Base-by-base conservation (phyloP, 768 basidiomycete genomes). In the Termitomyces sp. region DNA sequence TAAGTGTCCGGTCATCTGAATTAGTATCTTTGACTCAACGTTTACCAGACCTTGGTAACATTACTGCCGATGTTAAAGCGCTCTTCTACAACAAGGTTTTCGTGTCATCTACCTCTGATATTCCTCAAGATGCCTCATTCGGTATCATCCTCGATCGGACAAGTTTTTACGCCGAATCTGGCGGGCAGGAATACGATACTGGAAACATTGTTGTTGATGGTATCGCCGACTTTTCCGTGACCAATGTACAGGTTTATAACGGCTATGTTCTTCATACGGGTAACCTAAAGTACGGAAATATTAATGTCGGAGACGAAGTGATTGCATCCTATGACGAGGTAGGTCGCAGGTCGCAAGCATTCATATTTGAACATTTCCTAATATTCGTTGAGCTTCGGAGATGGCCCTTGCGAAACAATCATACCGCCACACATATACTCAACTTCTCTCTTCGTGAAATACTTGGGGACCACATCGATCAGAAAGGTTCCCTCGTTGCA, bases 371-470 rank as follows among this genome's bases (percentile, higher is more conserved):
- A 18, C 16, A 22, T 22, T 14, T n/a, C n/a, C 32, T 31, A 8
- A 53, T 20, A 44, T 3, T 52, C 29, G 18, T 12, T 8, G 59
- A 93, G 90, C 83, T 92, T 36, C 92, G 97, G 37, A 84, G 97
- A 50, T 94, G 93, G 90, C 95, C 96, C 0, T 75, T 99, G 50
- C 87, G 95, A 53, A 98, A 94, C 73, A 99, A 99, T 67, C 97
- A 99, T 75, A 98, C 97, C 27, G 97, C 88, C 22, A 99, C 97
- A 0, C 97, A 99, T 69, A 97, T 99, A 64, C 89, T 99, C 64
- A 99, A 99, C 77, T 99, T 80, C 67, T 84, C 78, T 53, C 83
- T 99, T 3, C 90, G 97, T 36, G 97, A 98, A 67, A 84, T 93
- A 12, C 85, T 98, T 12, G 97, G 97, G 26, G 94, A 98, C 69